Base-by-base conservation (phyloP, 2,329 filamentous ascomycete species). In the Apiospora hydei region DNA sequence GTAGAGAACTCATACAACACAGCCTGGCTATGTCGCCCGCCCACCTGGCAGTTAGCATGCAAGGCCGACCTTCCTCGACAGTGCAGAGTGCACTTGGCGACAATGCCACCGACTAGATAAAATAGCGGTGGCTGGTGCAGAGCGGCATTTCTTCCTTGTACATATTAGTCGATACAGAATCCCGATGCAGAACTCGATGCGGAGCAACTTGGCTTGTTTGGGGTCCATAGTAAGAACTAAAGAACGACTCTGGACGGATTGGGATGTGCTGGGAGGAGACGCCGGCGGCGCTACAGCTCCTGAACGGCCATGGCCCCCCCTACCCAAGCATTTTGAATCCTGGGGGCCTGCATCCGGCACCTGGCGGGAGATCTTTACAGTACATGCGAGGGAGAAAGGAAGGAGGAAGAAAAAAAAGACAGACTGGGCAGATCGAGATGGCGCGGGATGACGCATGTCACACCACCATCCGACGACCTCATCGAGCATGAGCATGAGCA, bases 291-390 rank as follows among this genome's bases (percentile, higher is more conserved):
- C 57, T 64, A 64, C 34, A 41, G 57, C 18, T 41, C 34, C 34
- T 64, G 34, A 21, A 64, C 34, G 30, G 30, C 10, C 51, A 49
- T n/a, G 47, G 21, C 30, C 30, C 21, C 34, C 34, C 57, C 18
- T 64, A 8, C 13, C 26, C 51, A 30, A 30, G 51, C 51, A 34
- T 11, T 61, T 61, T 57, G 51, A 18, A 61, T 61, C 26, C 53
- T 61, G 53, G 53, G 53, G 53, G 53, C 53, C 53, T 61, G 53
- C 57, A 64, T 64, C 41, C 57, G 57, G 57, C 57, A 38, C 57
- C 41, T 64, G 30, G 57, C 34, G 57, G 34, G 38, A n/a, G 57
- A 30, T n/a, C 41, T 38, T 30, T 30, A 5, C 11, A 3, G 26
- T 57, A 57, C 57, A 64, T 64, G 38, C 30, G 57, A 64, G 57